phyloP scores from a whole-genome alignment of 345 rosid species.

The Passiflora organensis region DNA sequence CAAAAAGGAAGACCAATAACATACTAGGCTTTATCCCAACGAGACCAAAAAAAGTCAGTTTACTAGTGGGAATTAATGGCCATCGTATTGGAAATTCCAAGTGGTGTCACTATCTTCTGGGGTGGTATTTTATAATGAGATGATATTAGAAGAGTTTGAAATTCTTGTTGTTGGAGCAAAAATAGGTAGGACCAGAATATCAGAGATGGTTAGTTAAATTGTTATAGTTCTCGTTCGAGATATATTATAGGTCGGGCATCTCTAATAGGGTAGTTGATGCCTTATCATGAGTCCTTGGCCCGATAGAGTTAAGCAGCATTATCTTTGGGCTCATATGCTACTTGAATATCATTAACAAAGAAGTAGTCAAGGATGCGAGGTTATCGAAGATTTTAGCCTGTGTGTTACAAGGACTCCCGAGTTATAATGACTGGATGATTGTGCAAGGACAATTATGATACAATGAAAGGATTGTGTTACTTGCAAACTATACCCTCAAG shows the following conservation, averaged over 20 bases:
- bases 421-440: background rate
- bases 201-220: too few relatives aligned
- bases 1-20: background rate
- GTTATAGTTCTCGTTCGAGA: too few relatives aligned
- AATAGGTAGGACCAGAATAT: background rate
- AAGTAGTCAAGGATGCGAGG: background rate
- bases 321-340: background rate
- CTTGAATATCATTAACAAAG: background rate
- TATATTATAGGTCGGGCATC: too few relatives aligned
- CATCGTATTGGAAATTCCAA: background rate
- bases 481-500: background rate
- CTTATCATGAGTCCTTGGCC: background rate
- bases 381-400: background rate
- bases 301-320: background rate
- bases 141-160: constrained; percentile 1
- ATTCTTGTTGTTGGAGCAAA: background rate
- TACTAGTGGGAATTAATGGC: background rate
- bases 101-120: background rate
- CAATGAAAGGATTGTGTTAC: too few relatives aligned
- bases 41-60: background rate
- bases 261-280: background rate
- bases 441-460: background rate
- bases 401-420: background rate
- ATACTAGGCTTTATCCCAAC: background rate
- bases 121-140: background rate